Base-by-base conservation (phyloP, 2,329 filamentous ascomycete genomes). In the Cercospora sojina region DNA sequence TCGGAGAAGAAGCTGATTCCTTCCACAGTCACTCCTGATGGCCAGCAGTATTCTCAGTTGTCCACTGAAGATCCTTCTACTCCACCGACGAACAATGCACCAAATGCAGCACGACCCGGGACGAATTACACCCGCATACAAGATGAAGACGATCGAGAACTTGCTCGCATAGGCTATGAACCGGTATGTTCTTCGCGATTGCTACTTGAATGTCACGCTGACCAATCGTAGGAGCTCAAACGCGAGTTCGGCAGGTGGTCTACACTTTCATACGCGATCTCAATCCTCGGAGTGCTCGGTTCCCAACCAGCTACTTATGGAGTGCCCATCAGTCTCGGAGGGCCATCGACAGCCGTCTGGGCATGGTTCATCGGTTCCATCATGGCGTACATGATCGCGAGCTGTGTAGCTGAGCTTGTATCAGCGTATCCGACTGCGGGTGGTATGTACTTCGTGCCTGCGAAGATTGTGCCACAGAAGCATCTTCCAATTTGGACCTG, bases 381-480 rank as follows among this genome's bases (percentile, higher is more conserved):
- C 68, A 88, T 89, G 86, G 86, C 87, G 35, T 85, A 87, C 75
- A 86, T 85, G 69, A 89, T 89, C 71, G 86, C 86, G 13, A 86
- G 84, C 70, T 88, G 86, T 65, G 87, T 89, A n/a, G 84, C 87
- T 51, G 87, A 89, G 76, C 77, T 89, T 61, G 86, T 89, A 29
- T 89, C 87, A 7, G 87, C 87, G 32, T 89, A 89, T 77, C 87
- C 87, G 35, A 90, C 87, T 1, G 87, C 87, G 2, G 87, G 87
- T 20, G 87, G 87, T 2, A 89, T 90, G 86, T 89, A 89, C 76
- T 90, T 88, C 74, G 86, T 88, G 35, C 88, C 86, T 9, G 89
- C 89, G 72, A 84, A 87, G 73, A 86, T 89, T 35, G 86, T 89
- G 1, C 87, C 87, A 8, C 56, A 62, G 16, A 82, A 87, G 64